phyloP scores from a whole-genome alignment of 2,329 filamentous ascomycete genomes.

The Epichloe uncinata region DNA sequence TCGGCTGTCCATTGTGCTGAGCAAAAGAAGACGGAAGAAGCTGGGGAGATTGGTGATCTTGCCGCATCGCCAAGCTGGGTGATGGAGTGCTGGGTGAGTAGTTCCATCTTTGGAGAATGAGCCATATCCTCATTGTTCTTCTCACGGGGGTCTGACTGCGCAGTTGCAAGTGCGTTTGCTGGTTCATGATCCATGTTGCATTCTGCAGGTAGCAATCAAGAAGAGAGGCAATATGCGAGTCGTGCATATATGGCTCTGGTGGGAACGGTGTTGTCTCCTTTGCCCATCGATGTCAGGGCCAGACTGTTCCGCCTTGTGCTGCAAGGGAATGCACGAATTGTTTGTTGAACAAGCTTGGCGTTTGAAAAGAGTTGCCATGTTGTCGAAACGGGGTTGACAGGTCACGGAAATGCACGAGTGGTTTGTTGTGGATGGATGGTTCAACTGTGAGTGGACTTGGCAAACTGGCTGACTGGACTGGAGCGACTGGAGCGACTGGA shows the following conservation, averaged over 20 bases:
- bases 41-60: neutral
- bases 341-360: neutral
- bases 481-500: too few species aligned
- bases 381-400: neutral
- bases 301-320: too few species aligned
- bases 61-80: neutral
- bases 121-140: neutral
- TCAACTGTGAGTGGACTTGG: too few species aligned
- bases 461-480: too few species aligned
- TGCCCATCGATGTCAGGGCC: neutral
- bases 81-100: conserved; percentile 1
- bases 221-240: neutral
- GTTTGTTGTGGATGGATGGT: neutral
- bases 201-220: neutral
- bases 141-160: too few species aligned
- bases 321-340: too few species aligned
- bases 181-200: neutral
- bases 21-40: conserved; percentile 19
- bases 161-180: neutral
- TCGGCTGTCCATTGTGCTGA: conserved; percentile 39
- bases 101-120: neutral
- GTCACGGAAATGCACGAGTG: neutral
- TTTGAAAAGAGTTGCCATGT: neutral
- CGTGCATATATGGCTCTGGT: neutral
- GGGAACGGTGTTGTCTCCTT: neutral